These are phyloP conservation scores for Coemansia sp. DNA, from an alignment of 192 early-diverging fungal species.

Conservation along the genomic window DNA sequence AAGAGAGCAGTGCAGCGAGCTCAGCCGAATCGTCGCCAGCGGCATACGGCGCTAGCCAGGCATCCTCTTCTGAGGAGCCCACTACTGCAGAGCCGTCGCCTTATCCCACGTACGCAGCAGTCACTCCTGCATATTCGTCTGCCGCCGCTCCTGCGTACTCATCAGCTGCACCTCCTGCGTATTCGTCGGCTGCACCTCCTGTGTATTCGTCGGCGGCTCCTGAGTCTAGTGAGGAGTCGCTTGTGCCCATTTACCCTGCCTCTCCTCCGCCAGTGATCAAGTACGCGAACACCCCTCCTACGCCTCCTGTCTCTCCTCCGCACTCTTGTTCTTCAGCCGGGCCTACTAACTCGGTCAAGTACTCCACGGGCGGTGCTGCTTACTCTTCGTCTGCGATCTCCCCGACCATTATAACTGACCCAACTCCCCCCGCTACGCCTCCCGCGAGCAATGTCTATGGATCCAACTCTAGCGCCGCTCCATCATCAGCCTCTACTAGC, in stretches of 20 bases:
- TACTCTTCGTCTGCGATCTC: not conserved
- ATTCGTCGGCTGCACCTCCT: no score
- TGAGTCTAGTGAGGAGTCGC: not conserved
- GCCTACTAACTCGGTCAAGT: not conserved
- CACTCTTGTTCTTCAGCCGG: not conserved
- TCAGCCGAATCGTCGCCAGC: not conserved
- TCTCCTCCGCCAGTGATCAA: not conserved
- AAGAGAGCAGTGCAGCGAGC: constrained; percentile 4
- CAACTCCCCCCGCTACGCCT: not conserved
- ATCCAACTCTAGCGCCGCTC: not conserved
- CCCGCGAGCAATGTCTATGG: not conserved
- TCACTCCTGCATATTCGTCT: not conserved
- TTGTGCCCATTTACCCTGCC: not conserved
- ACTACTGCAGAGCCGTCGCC: not conserved
- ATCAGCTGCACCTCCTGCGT: no score
- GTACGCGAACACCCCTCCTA: not conserved
- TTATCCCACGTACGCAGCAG: not conserved
- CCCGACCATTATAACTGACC: not conserved
- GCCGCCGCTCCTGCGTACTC: no score
- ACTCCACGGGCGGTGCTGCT: not conserved
- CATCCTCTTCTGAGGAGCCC: not conserved
- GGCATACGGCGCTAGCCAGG: not conserved
- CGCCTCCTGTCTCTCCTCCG: not conserved
- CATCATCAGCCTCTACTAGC: not conserved
- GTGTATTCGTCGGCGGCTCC: not conserved